Base-by-base conservation (phyloP, 164 flowering plant genomes). In the Buxus sempervirens region DNA sequence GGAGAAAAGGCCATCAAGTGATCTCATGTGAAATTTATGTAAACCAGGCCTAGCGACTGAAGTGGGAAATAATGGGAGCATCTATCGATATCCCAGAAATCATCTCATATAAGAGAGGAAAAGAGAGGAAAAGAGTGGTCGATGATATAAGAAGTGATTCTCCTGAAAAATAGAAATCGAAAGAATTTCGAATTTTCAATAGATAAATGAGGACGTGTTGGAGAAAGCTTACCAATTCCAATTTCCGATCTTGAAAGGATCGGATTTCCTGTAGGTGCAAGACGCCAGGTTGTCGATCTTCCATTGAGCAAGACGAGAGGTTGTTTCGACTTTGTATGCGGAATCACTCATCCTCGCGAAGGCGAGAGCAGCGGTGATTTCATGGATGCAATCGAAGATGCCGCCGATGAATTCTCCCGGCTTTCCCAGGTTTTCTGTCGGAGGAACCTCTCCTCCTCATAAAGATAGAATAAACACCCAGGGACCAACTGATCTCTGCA, bases 281-380 rank as follows among this genome's bases (percentile, higher is more conserved):
- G 94, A 84, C 25, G 93, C 82, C 53, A 90, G 61, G 63, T 78
- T 88, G 12, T 89, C 93, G 75, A 95, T 87, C 76, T 87, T 81
- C 99, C 99, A 95, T 83, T 92, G 99, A 49, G 97, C 99, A 51
- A 95, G 90, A 9, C 97, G 88, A 10, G 99, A 73, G 1, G 91
- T 84, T 28, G 99, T 95, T 38, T 88, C 88, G 9, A 95, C 99
- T 51, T 86, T 74, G 78, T 89, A 89, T 61, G 88, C 90, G 32
- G 92, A 85, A 16, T 88, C 97, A 59, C 60, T 88, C 97, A 88
- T 91, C 86, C 85, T 89, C 66, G 87, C 72, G 63, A 81, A 86
- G 23, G 81, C 84, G 12, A 91, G 81, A n/a, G 84, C 90, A 59
- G 82, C 61, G 0, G 96, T 83, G 77, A 95, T 86, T 67, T 91